These are phyloP conservation scores for Ogataea degrootiae DNA, from an alignment of 805 yeast genomes.

Conservation along the genomic window DNA sequence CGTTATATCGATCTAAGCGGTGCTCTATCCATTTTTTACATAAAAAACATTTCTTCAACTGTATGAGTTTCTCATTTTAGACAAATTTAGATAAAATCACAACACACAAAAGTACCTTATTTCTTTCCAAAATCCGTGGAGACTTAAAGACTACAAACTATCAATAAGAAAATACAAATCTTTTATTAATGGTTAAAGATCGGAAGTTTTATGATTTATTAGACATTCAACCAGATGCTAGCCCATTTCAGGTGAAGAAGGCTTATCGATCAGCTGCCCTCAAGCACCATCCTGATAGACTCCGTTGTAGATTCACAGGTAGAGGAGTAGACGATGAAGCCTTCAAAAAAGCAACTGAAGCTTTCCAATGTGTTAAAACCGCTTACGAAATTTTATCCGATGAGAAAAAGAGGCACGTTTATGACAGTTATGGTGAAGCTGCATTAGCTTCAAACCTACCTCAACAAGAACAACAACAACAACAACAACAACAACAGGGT, in stretches of 20 bases:
- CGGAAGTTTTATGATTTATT: constrained; percentile 68
- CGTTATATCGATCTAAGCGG: no score
- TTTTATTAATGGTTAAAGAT: constrained; percentile 59
- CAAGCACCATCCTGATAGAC: constrained; percentile 83
- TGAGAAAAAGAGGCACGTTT: constrained; percentile 37
- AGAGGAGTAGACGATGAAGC: constrained; percentile 30
- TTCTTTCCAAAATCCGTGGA: no score
- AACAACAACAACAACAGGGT: background rate
- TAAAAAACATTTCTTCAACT: no score
- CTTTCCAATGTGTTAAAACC: constrained; percentile 56
- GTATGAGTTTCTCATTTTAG: no score
- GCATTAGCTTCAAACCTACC: constrained; percentile 31
- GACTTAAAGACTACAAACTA: no score
- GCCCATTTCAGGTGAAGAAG: constrained; percentile 65
- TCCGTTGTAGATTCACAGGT: constrained; percentile 36
- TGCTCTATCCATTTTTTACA: no score
- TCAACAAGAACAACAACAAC: background rate
- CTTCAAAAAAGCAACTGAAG: constrained; percentile 34
- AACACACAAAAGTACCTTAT: no score
- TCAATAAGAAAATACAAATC: no score
- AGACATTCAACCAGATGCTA: constrained; percentile 60
- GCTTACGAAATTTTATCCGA: constrained; percentile 65
- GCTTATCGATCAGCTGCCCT: constrained; percentile 84
- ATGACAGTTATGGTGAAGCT: constrained; percentile 49
- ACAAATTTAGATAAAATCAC: no score